A percentile compares a stretch with the other conserved stretches of the same genome.
Conservation (phyloP, 192 early-diverging fungal species). For the Podila epigama region DNA sequence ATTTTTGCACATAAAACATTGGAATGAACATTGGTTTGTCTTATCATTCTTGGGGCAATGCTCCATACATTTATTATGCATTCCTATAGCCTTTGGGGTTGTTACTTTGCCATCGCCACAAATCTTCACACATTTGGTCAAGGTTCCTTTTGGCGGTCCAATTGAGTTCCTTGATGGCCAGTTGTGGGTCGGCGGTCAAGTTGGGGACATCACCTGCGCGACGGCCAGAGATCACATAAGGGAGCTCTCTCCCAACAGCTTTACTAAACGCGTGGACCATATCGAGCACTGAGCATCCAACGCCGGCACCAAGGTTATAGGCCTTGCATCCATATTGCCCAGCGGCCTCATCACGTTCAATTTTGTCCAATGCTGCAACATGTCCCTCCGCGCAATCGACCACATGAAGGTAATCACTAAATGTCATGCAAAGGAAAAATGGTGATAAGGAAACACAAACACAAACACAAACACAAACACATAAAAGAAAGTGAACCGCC, state of each 20-base stretch:
- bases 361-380: constrained; percentile 81
- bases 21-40: too few species aligned
- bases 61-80: too few species aligned
- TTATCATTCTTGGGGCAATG: too few species aligned
- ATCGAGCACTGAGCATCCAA: constrained; percentile 90
- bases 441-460: too few species aligned
- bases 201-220: constrained; percentile 62
- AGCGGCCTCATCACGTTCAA: constrained; percentile 61
- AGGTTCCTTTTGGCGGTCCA: constrained; percentile 54
- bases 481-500: too few species aligned
- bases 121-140: constrained; percentile 66
- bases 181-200: constrained; percentile 54
- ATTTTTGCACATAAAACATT: not conserved
- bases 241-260: constrained; percentile 83
- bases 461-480: too few species aligned
- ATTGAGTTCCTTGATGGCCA: constrained; percentile 58
- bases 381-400: constrained; percentile 91
- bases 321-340: constrained; percentile 54
- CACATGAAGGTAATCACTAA: constrained; percentile 94
- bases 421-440: not conserved
- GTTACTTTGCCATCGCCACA: constrained; percentile 62
- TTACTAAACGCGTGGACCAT: constrained; percentile 85
- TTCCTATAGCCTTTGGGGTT: constrained; percentile 57
- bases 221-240: constrained; percentile 63
- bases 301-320: constrained; percentile 93